Conservation (phyloP, 768 basidiomycete species). For the Sistotremastrum niveocremeum region DNA sequence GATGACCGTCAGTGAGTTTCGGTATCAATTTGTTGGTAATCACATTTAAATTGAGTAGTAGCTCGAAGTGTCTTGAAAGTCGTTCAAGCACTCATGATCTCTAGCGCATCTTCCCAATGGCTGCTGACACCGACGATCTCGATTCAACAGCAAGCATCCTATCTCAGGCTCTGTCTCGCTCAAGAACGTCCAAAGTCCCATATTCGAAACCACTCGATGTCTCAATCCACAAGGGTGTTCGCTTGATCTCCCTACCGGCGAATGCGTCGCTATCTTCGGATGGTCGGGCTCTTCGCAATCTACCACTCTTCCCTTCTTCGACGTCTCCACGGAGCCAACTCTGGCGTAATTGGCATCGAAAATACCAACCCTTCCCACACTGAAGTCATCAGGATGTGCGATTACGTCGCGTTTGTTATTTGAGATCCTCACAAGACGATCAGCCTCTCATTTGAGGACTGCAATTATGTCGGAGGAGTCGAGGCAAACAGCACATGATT, state of each 20-base stretch:
- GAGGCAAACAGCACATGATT: too few relatives aligned
- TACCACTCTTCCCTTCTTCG: conserved; percentile 74
- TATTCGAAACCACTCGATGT: conserved; percentile 74
- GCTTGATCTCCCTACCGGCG: conserved; percentile 51
- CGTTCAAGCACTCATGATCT: conserved; percentile 70
- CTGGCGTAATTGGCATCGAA: conserved; percentile 52
- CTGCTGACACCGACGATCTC: conserved; percentile 47
- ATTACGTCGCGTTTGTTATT: conserved; percentile 76
- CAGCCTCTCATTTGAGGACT: too few relatives aligned
- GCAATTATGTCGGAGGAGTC: too few relatives aligned
- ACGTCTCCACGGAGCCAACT: conserved; percentile 68
- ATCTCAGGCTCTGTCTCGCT: conserved; percentile 60
- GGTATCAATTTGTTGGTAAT: conserved; percentile 4
- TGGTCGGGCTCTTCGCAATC: conserved; percentile 90
- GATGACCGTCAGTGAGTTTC: conserved; percentile 73
- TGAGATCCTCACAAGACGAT: conserved; percentile 49
- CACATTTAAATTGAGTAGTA: conserved; percentile 7
- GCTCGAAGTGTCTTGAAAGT: conserved; percentile 79
- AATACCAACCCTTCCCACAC: conserved; percentile 34
- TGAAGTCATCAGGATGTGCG: conserved; percentile 67
- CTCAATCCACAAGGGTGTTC: conserved; percentile 53
- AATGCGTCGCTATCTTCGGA: conserved; percentile 90
- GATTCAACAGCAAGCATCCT: conserved; percentile 50
- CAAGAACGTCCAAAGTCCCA: conserved; percentile 58
- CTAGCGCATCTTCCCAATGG: conserved; percentile 48